These are phyloP conservation scores for Aspergillus baeticus DNA, from an alignment of 495 filamentous ascomycete species.

Conservation along the genomic window DNA sequence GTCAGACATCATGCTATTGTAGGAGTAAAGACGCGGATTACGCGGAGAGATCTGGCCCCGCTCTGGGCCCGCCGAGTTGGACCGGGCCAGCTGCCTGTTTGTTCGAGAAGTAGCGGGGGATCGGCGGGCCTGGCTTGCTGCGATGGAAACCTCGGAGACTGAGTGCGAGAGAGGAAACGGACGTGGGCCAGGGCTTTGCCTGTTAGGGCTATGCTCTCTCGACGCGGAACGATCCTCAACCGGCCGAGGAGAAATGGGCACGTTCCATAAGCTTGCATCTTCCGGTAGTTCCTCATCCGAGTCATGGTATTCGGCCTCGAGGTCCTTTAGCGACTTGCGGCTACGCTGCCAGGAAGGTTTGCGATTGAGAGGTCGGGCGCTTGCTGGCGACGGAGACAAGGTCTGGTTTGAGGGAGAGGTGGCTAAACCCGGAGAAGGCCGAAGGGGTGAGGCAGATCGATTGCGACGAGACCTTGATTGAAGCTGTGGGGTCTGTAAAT, in stretches of 20 bases:
- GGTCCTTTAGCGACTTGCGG: slow-evolving; percentile 72
- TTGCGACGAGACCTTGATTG: slow-evolving; percentile 32
- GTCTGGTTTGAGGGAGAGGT: slow-evolving; percentile 33
- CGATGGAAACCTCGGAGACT: slow-evolving; percentile 24
- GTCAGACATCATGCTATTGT: slow-evolving; percentile 75
- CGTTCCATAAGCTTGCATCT: slow-evolving; percentile 87
- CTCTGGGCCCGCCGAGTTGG: slow-evolving; percentile 45
- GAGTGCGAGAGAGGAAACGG: slow-evolving; percentile 44
- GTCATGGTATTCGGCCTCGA: slow-evolving; percentile 86
- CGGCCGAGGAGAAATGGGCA: slow-evolving; percentile 89
- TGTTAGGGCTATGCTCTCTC: slow-evolving; percentile 54
- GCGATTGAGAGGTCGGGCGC: slow-evolving; percentile 31
- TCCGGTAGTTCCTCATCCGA: slow-evolving; percentile 91
- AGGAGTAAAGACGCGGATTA: slow-evolving; percentile 74
- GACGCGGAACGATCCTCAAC: slow-evolving; percentile 60
- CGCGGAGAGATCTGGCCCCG: slow-evolving; percentile 48
- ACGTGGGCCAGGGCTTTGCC: slow-evolving; percentile 36
- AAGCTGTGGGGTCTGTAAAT: slow-evolving; percentile 24
- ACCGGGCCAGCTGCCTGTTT: slow-evolving; percentile 30
- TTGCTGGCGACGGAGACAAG: slow-evolving; percentile 38
- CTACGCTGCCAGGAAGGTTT: slow-evolving; percentile 68
- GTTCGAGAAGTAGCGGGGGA: slow-evolving; percentile 37
- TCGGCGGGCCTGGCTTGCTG: slow-evolving; percentile 14
- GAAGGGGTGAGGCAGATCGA: slow-evolving; percentile 42
- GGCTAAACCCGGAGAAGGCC: slow-evolving; percentile 28